A percentile compares a stretch with the other conserved stretches of the same genome.
phyloP scores from a whole-genome alignment of 768 basidiomycete species.

The Gymnopilus junonius region DNA sequence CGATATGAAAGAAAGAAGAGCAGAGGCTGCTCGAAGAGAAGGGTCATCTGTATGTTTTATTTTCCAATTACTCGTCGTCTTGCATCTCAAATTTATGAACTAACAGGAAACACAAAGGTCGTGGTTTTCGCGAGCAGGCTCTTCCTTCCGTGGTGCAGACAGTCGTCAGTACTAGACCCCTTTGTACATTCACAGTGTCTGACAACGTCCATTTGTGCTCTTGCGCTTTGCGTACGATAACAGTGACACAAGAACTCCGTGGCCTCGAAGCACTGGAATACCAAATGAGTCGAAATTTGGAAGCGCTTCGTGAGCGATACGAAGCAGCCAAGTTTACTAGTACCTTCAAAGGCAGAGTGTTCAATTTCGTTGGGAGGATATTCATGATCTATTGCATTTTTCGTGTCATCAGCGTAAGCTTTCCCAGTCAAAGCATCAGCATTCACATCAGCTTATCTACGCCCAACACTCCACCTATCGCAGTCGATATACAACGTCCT shows the following conservation, averaged over 20 bases:
- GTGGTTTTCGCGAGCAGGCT: constrained; percentile 56
- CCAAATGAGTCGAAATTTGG: constrained; percentile 65
- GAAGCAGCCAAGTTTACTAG: constrained; percentile 51
- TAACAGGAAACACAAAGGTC: constrained; percentile 23
- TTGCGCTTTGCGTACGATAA: neutral
- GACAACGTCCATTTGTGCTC: neutral
- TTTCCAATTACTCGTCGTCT: neutral
- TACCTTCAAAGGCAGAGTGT: constrained; percentile 59
- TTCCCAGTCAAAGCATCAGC: too few species aligned
- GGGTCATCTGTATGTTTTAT: constrained; percentile 12
- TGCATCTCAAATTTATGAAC: neutral
- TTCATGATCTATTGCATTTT: constrained; percentile 74
- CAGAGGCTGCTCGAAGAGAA: constrained; percentile 31
- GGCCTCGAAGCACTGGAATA: constrained; percentile 72
- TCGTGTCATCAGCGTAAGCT: constrained; percentile 63
- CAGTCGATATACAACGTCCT: constrained; percentile 56
- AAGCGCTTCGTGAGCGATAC: constrained; percentile 51
- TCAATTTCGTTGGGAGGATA: constrained; percentile 48
- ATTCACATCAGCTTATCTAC: too few species aligned
- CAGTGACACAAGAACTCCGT: constrained; percentile 58
- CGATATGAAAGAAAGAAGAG: constrained; percentile 51
- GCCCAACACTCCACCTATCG: neutral
- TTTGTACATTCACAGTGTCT: neutral
- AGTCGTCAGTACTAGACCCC: constrained; percentile 32
- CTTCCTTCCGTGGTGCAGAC: constrained; percentile 54